phyloP scores from a whole-genome alignment of 2,329 filamentous ascomycete species.

The Alternaria atra region DNA sequence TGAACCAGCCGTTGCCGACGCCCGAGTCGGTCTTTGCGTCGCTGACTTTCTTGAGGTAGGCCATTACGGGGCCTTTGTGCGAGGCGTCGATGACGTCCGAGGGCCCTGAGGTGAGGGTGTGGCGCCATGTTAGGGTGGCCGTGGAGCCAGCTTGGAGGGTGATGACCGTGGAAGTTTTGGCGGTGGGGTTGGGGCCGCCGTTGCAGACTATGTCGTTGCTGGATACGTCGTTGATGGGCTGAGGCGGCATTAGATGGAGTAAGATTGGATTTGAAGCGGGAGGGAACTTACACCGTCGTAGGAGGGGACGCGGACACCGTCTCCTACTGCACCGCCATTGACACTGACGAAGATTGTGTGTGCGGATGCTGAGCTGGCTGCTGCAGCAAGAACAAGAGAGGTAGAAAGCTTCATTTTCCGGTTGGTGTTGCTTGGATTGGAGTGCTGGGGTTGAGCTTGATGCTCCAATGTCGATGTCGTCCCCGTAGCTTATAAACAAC shows the following conservation, averaged over 20 bases:
- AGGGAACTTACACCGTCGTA: slow-evolving; percentile 42
- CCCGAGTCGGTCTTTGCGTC: slow-evolving; percentile 53
- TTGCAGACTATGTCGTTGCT: slow-evolving; percentile 67
- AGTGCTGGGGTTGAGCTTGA: not conserved
- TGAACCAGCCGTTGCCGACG: slow-evolving; percentile 36
- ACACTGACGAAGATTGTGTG: slow-evolving; percentile 63
- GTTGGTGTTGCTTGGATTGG: not conserved
- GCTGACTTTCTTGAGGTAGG: slow-evolving; percentile 66
- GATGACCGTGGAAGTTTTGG: slow-evolving; percentile 45
- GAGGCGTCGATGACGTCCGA: slow-evolving; percentile 65
- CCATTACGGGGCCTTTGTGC: slow-evolving; percentile 66
- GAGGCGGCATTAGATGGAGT: slow-evolving; percentile 9
- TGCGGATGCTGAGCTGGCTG: slow-evolving; percentile 52
- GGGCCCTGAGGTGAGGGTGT: slow-evolving; percentile 60
- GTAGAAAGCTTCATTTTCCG: slow-evolving; percentile 41
- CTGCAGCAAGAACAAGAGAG: slow-evolving; percentile 35
- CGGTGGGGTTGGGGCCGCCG: slow-evolving; percentile 62
- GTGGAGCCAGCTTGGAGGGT: slow-evolving; percentile 57
- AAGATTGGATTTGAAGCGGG: not conserved
- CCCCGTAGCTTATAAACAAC: slow-evolving; percentile 15
- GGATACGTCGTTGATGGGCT: slow-evolving; percentile 64
- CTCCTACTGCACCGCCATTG: slow-evolving; percentile 58
- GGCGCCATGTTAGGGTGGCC: slow-evolving; percentile 66
- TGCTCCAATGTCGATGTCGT: not conserved
- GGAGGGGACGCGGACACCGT: slow-evolving; percentile 61